Evolutionary conservation across 495 filamentous ascomycete species (phyloP).

Genomic region (Penicillium goetzii): DNA sequence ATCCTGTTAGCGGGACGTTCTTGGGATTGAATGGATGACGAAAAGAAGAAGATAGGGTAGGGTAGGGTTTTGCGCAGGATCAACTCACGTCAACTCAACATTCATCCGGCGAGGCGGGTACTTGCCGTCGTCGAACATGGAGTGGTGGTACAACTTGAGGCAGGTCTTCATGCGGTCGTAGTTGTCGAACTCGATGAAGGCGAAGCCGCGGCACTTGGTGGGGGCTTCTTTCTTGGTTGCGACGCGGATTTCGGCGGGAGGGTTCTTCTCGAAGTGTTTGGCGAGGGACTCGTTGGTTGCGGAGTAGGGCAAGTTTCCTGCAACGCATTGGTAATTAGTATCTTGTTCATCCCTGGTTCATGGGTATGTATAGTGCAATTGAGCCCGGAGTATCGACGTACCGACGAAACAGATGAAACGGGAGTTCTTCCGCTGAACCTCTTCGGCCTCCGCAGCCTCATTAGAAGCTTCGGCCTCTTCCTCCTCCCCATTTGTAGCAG

Average conservation of each 20-base stretch:
- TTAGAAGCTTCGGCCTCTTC: slow-evolving; percentile 1
- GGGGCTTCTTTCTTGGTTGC: slow-evolving; percentile 71
- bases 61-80: not conserved
- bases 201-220: slow-evolving; percentile 77
- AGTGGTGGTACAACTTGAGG: slow-evolving; percentile 86
- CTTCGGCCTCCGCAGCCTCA: slow-evolving; percentile 11
- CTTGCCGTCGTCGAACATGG: slow-evolving; percentile 72
- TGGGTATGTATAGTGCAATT: not conserved
- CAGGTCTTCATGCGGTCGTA: slow-evolving; percentile 95
- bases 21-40: not conserved
- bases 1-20: slow-evolving; percentile 15
- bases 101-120: slow-evolving; percentile 74
- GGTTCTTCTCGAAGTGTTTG: slow-evolving; percentile 76
- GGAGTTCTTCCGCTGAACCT: slow-evolving; percentile 43
- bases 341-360: not conserved
- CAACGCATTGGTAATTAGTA: slow-evolving; percentile 15
- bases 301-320: slow-evolving; percentile 86
- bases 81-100: slow-evolving; percentile 82
- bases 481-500: slow-evolving; percentile 1
- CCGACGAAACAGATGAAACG: slow-evolving; percentile 89
- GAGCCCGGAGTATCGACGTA: slow-evolving; percentile 33
- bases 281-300: slow-evolving; percentile 68
- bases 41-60: not conserved
- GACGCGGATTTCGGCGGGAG: slow-evolving; percentile 73
- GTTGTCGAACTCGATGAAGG: slow-evolving; percentile 88